Evolutionary conservation across 495 filamentous ascomycete species (phyloP), one percentile per base, ranked within the genome.

Genomic region (Lasiosphaeris hirsuta): DNA sequence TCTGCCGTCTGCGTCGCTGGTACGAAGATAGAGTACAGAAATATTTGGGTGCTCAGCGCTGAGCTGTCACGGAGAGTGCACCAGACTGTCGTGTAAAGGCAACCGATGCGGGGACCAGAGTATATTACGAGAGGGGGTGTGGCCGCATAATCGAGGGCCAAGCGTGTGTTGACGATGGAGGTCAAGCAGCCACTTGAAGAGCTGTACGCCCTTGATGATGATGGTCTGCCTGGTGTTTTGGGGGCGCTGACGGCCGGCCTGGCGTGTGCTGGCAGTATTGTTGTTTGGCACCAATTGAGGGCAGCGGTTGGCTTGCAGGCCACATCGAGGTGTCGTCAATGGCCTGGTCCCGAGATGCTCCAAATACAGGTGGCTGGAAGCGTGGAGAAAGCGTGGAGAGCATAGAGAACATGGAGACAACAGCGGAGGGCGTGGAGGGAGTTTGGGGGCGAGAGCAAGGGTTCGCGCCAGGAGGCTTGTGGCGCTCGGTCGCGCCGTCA

Each of bases 91-190:
- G 64, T 67, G 67, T 50, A 55, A 57, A 58, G 14, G 13, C 56
- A n/a, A 58, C 36, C 19, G 43, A 59, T 34, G 56, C 37, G 53
- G 23, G 23, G 23, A 30, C 23, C 51, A 42, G 37, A 17, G 38
- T 18, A 56, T 11, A 52, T 57, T 41, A 35, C 36, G 50, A 30
- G 58, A 39, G 59, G 60, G 60, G 55, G 57, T 60, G 57, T 60
- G 65, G 67, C 41, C 65, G 65, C 65, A 70, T 56, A 48, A 46
- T 53, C 14, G 19, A 44, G 51, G 65, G 57, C 68, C 63, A 64
- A 54, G 64, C 56, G 65, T 50, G 55, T 55, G 23, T 30, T 30
- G 23, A 30, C 34, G 34, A 40, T 38, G 33, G 53, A 36, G 19
- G 53, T 14, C 38, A 54, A 44, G 36, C 11, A 33, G 19, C 34